Conservation (phyloP, 345 rosid species). For the Citrus medica region DNA sequence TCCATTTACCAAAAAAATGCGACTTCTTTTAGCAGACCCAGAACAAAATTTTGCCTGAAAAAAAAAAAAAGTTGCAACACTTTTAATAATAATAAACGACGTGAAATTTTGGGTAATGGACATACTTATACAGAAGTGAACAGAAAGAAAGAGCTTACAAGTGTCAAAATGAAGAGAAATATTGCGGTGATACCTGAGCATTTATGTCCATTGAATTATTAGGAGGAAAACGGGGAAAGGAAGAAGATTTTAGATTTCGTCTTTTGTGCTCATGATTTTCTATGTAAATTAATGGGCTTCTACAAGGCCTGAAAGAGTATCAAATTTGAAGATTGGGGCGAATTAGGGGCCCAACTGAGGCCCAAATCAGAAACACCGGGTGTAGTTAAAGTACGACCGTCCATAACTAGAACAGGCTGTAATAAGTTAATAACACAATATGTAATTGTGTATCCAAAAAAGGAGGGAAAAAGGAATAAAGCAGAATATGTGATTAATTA, state of each 20-base stretch:
- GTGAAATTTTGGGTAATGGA: neutral
- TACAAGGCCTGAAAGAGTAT: neutral
- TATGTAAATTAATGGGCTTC: neutral
- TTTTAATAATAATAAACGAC: neutral
- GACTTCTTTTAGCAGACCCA: neutral
- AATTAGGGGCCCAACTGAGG: no score
- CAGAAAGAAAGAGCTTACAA: no score
- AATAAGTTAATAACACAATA: no score
- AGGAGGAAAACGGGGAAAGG: neutral
- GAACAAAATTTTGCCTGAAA: neutral
- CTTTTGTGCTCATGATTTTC: neutral
- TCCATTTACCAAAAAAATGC: neutral
- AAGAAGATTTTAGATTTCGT: neutral
- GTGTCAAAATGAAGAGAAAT: neutral
- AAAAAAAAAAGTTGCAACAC: neutral
- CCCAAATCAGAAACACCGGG: no score
- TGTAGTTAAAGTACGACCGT: no score
- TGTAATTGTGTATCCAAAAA: no score
- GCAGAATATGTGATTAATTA: no score
- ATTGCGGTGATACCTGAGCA: neutral
- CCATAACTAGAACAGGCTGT: no score
- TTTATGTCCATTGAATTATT: neutral
- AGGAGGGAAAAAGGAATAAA: no score
- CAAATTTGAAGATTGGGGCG: no score
- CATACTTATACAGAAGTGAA: neutral